Percentiles rank a stretch among this genome's conserved stretches.
Conservation (phyloP, 2,329 filamentous ascomycete species). For the Boeremia lycopersici region DNA sequence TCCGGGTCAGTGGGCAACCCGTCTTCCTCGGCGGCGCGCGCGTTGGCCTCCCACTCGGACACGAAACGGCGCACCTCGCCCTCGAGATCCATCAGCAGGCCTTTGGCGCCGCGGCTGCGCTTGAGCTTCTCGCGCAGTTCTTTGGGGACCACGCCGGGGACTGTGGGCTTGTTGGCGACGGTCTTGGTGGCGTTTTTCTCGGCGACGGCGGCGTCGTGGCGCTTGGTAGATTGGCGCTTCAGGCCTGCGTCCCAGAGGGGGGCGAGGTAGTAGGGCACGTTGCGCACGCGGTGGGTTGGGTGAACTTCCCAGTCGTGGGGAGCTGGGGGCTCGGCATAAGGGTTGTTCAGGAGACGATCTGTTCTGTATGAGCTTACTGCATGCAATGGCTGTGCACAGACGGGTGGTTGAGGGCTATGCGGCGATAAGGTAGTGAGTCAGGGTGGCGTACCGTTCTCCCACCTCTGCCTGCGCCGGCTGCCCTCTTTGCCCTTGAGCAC, state of each 20-base stretch:
- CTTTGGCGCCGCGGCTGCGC: slow-evolving; percentile 76
- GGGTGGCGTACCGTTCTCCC: slow-evolving; percentile 80
- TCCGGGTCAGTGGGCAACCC: slow-evolving; percentile 56
- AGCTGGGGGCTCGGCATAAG: slow-evolving; percentile 81
- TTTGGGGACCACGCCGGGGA: slow-evolving; percentile 67
- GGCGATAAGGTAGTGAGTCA: neutral
- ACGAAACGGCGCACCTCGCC: slow-evolving; percentile 81
- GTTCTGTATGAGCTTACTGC: neutral
- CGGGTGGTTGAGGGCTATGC: neutral
- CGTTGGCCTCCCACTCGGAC: slow-evolving; percentile 62
- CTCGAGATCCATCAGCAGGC: slow-evolving; percentile 82
- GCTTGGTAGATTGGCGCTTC: slow-evolving; percentile 52
- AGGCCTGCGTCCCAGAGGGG: slow-evolving; percentile 76
- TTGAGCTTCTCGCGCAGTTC: slow-evolving; percentile 83
- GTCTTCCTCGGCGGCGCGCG: slow-evolving; percentile 55
- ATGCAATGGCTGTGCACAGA: too few species aligned
- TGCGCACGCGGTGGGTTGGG: slow-evolving; percentile 78
- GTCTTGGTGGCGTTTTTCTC: slow-evolving; percentile 45
- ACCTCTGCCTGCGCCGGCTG: slow-evolving; percentile 80
- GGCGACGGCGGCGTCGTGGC: slow-evolving; percentile 41
- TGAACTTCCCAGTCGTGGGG: slow-evolving; percentile 82
- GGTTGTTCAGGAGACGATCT: slow-evolving; percentile 88
- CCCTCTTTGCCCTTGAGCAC: slow-evolving; percentile 90
- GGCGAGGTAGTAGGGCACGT: slow-evolving; percentile 88
- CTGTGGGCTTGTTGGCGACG: slow-evolving; percentile 49